Percentiles rank a stretch among this genome's conserved stretches.
These are phyloP conservation scores for Saksenaea oblongispora DNA, from an alignment of 371 early-diverging fungal genomes.

Conservation along the genomic window DNA sequence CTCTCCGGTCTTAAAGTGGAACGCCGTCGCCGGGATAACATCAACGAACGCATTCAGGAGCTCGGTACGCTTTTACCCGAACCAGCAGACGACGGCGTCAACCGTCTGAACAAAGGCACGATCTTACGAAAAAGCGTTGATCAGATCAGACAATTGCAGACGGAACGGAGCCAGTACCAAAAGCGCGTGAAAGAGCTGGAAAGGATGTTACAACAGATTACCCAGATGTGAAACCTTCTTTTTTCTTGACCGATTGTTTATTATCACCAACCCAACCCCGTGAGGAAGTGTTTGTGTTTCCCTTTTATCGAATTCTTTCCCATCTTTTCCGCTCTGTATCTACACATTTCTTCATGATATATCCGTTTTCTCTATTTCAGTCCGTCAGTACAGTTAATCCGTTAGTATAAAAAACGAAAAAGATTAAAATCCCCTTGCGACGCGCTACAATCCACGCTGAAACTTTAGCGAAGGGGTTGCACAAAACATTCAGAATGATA, in stretches of 20 bases:
- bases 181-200: constrained; percentile 72
- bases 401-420: background rate
- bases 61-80: constrained; percentile 77
- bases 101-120: constrained; percentile 77
- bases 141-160: constrained; percentile 75
- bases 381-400: background rate
- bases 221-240: background rate
- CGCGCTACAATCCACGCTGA: background rate
- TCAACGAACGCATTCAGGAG: constrained; percentile 94
- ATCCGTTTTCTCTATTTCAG: background rate
- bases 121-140: constrained; percentile 88
- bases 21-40: constrained; percentile 90
- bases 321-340: background rate
- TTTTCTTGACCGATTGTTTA: background rate
- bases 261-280: background rate
- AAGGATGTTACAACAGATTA: constrained; percentile 28
- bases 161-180: constrained; percentile 50
- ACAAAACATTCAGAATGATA: background rate
- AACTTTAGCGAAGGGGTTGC: background rate
- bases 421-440: background rate
- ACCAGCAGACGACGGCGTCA: constrained; percentile 53
- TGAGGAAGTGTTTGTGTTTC: background rate
- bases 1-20: constrained; percentile 60
- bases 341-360: background rate
- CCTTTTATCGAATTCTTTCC: background rate